Percentiles rank a stretch among this genome's conserved stretches.
Evolutionary conservation across 306 rosid genomes (phyloP).

Genomic region (Cicer arietinum): DNA sequence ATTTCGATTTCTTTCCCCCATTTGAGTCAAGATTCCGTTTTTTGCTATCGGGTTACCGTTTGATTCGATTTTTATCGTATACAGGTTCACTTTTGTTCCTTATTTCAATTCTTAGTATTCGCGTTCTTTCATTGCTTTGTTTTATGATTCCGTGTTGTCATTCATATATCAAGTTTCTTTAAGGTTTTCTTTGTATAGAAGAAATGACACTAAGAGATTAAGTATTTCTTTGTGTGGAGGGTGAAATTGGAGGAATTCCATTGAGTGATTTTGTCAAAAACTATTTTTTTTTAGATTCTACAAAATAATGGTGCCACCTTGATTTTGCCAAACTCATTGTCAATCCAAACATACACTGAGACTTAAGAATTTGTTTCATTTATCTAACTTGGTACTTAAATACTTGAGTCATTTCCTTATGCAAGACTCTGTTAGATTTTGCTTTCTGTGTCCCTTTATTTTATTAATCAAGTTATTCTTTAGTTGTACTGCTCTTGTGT

Average conservation of each 20-base stretch:
- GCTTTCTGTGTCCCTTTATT: no score
- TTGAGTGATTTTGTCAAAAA: no score
- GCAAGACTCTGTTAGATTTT: no score
- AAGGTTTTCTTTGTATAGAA: constrained; percentile 4
- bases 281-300: no score
- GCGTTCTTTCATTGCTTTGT: not conserved
- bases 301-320: no score
- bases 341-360: not conserved
- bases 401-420: no score
- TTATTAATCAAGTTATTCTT: not conserved
- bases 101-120: no score
- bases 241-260: no score
- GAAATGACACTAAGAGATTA: not conserved
- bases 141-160: not conserved
- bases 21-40: constrained; percentile 15
- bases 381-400: constrained; percentile 21
- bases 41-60: constrained; percentile 3
- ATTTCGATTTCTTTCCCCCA: constrained; percentile 9
- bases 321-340: no score
- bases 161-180: not conserved
- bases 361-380: constrained; percentile 12
- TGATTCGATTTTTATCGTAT: constrained; percentile 23
- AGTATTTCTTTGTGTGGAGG: not conserved
- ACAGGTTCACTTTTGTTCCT: constrained; percentile 7
- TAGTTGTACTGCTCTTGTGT: not conserved